These are phyloP conservation scores for Pythium graminicola DNA, from an alignment of 352 stramenopile species.

Conservation along the genomic window DNA sequence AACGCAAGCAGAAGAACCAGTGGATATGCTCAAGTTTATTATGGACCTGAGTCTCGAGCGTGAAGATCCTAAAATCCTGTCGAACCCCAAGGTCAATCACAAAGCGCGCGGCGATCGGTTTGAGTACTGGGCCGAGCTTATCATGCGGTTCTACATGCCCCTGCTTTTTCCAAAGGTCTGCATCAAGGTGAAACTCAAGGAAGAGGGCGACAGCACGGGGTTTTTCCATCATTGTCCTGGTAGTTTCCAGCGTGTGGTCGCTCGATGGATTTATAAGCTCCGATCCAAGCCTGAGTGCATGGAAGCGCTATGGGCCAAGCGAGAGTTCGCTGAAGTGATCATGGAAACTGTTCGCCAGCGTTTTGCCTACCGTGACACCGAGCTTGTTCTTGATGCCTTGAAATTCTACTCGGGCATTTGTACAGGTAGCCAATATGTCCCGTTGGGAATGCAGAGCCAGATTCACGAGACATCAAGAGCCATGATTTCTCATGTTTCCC, in stretches of 20 bases:
- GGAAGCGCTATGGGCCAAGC: conserved; percentile 68
- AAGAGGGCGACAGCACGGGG: conserved; percentile 64
- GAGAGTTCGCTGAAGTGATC: conserved; percentile 77
- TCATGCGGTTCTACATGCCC: conserved; percentile 89
- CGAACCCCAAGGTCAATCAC: conserved; percentile 39
- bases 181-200: conserved; percentile 81
- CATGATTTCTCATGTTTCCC: conserved; percentile 86
- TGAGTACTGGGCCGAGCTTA: conserved; percentile 79
- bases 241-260: conserved; percentile 82
- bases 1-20: conserved; percentile 77
- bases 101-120: conserved; percentile 62
- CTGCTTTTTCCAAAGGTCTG: conserved; percentile 83
- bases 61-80: conserved; percentile 42
- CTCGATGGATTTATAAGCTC: conserved; percentile 83
- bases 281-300: conserved; percentile 75
- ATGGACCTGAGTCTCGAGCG: conserved; percentile 84
- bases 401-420: conserved; percentile 86
- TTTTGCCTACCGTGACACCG: conserved; percentile 79
- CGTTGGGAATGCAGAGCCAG: conserved; percentile 67
- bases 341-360: conserved; percentile 85
- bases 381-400: conserved; percentile 79
- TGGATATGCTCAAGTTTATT: conserved; percentile 87
- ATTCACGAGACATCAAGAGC: conserved; percentile 76
- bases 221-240: conserved; percentile 86
- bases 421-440: conserved; percentile 64